phyloP scores from a whole-genome alignment of 31 red algal species.

The Asparagopsis taxiformis region DNA sequence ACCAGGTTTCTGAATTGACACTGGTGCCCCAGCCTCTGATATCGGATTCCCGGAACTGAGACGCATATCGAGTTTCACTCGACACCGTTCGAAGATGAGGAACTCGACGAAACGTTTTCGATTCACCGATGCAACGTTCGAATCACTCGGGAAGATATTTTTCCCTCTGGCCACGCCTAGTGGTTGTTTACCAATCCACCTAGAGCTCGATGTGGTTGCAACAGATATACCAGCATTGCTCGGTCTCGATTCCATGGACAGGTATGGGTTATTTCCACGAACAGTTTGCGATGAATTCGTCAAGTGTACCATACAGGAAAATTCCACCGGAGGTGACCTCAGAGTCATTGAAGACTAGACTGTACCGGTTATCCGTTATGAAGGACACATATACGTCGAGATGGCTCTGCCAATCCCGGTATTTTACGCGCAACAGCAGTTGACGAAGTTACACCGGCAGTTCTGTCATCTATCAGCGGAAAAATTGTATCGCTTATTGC shows the following conservation, averaged over 20 bases:
- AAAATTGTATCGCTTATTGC: slow-evolving; percentile 37
- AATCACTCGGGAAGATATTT: slow-evolving; percentile 12
- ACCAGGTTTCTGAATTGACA: slow-evolving; percentile 34
- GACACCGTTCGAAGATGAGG: not conserved
- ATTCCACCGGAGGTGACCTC: not conserved
- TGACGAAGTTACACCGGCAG: slow-evolving; percentile 42
- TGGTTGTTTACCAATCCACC: not conserved
- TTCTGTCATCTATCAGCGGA: slow-evolving; percentile 40
- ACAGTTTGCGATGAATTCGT: slow-evolving; percentile 1
- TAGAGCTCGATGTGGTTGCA: slow-evolving; percentile 20
- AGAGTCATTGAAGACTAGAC: not conserved
- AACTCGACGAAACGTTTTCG: not conserved
- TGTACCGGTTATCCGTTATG: not conserved
- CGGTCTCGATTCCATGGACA: slow-evolving; percentile 35
- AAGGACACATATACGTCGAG: slow-evolving; percentile 28
- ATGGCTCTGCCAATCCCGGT: slow-evolving; percentile 1
- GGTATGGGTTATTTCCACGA: slow-evolving; percentile 1
- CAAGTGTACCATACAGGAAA: slow-evolving; percentile 15
- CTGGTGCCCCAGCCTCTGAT: slow-evolving; percentile 20
- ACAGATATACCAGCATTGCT: slow-evolving; percentile 43
- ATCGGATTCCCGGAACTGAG: slow-evolving; percentile 20
- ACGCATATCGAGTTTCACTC: not conserved
- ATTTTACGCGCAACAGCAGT: slow-evolving; percentile 16
- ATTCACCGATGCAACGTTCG: slow-evolving; percentile 18
- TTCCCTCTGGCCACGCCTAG: slow-evolving; percentile 15